Conservation (phyloP, 306 rosid genomes). For the Leucaena leucocephala region DNA sequence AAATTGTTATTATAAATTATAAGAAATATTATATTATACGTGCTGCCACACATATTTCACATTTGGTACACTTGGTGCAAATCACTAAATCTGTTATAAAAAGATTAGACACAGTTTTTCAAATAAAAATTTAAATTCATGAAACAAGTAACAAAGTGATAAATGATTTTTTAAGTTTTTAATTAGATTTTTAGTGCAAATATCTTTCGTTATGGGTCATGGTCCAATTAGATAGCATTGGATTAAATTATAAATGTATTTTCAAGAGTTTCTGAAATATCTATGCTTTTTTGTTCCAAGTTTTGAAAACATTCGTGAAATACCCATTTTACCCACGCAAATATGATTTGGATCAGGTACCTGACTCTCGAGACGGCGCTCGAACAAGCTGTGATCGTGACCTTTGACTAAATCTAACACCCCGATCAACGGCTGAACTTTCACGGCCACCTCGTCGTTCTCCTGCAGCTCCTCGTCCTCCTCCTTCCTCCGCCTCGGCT, state of each 20-base stretch:
- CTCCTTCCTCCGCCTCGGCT: slow-evolving; percentile 50
- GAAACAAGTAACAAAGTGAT: not conserved
- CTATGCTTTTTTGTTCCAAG: not conserved
- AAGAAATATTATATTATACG: not conserved
- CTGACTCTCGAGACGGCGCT: slow-evolving; percentile 77
- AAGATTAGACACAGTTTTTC: not conserved
- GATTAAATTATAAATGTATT: not conserved
- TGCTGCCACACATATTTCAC: not conserved
- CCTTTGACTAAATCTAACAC: slow-evolving; percentile 57
- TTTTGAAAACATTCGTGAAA: not conserved
- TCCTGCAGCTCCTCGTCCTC: slow-evolving; percentile 19
- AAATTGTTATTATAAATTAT: not conserved
- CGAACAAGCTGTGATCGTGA: slow-evolving; percentile 62
- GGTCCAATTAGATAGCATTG: not conserved
- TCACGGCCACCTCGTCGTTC: slow-evolving; percentile 34
- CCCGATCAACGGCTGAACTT: slow-evolving; percentile 62
- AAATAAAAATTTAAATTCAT: not conserved
- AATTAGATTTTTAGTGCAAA: not conserved
- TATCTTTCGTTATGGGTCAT: not conserved
- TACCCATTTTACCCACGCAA: slow-evolving; percentile 35
- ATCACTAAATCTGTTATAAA: not conserved
- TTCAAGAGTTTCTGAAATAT: not conserved
- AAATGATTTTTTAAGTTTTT: not conserved
- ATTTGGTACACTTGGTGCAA: not conserved
- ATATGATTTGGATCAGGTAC: slow-evolving; percentile 37